Evolutionary conservation across 352 stramenopile genomes (phyloP).

Genomic region (Pythium volutum): DNA sequence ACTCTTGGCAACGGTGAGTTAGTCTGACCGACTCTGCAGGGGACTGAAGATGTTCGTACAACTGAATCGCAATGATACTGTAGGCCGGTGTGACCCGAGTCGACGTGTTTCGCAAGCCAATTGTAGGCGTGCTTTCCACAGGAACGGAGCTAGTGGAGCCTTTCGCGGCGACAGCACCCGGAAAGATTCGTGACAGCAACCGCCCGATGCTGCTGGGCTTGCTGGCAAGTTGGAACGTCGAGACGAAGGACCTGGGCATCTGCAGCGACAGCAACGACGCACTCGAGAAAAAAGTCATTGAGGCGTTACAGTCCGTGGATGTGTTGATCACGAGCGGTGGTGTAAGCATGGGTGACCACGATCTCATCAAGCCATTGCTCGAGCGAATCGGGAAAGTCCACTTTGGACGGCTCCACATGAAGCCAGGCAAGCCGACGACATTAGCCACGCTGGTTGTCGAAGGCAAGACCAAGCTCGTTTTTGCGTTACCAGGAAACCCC

Average conservation of each 20-base stretch:
- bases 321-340: slow-evolving; percentile 95
- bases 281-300: slow-evolving; percentile 44
- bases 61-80: slow-evolving; percentile 11
- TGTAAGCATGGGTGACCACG: slow-evolving; percentile 94
- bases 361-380: slow-evolving; percentile 92
- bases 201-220: slow-evolving; percentile 88
- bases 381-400: slow-evolving; percentile 87
- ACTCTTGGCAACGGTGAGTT: slow-evolving; percentile 85
- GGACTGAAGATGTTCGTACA: background rate
- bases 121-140: slow-evolving; percentile 94
- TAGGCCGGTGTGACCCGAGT: slow-evolving; percentile 76
- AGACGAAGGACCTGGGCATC: slow-evolving; percentile 67
- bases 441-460: slow-evolving; percentile 88
- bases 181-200: slow-evolving; percentile 95
- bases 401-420: slow-evolving; percentile 97
- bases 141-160: slow-evolving; percentile 92
- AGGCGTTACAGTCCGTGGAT: slow-evolving; percentile 63
- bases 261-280: slow-evolving; percentile 63
- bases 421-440: slow-evolving; percentile 97
- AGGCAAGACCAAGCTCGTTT: slow-evolving; percentile 78
- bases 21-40: background rate
- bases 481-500: slow-evolving; percentile 96
- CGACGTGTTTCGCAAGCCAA: slow-evolving; percentile 57
- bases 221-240: slow-evolving; percentile 42
- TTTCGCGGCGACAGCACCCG: slow-evolving; percentile 34